Evolutionary conservation across 495 filamentous ascomycete species (phyloP).

Genomic region (Aspergillus bridgeri): DNA sequence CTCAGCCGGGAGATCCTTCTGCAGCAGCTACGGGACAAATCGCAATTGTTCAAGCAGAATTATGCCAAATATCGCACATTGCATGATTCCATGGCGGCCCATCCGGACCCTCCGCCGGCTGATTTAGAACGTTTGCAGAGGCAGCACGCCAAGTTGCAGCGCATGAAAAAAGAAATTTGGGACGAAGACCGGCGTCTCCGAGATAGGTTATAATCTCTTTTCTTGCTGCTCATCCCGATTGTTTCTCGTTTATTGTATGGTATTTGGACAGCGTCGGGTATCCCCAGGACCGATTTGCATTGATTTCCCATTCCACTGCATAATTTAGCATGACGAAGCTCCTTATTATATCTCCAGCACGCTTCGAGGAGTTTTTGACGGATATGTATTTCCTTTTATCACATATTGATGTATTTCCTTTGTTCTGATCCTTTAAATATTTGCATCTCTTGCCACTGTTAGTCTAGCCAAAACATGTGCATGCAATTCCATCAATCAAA

Average conservation of each 20-base stretch:
- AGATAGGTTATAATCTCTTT: slow-evolving; percentile 16
- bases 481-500: slow-evolving; percentile 12
- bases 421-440: slow-evolving; percentile 6
- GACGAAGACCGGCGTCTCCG: slow-evolving; percentile 37
- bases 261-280: background rate
- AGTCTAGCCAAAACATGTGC: slow-evolving; percentile 8
- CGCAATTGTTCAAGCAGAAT: slow-evolving; percentile 56
- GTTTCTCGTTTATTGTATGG: background rate
- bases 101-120: slow-evolving; percentile 49
- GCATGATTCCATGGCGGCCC: slow-evolving; percentile 53
- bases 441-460: slow-evolving; percentile 12
- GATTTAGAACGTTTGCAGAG: slow-evolving; percentile 56
- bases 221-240: background rate
- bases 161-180: slow-evolving; percentile 68
- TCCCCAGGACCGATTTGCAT: background rate
- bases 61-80: slow-evolving; percentile 63
- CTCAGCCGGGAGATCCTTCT: slow-evolving; percentile 39
- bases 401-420: background rate
- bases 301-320: slow-evolving; percentile 1
- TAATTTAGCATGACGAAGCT: slow-evolving; percentile 13
- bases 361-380: slow-evolving; percentile 17
- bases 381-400: slow-evolving; percentile 6
- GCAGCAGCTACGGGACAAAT: slow-evolving; percentile 49
- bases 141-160: slow-evolving; percentile 57
- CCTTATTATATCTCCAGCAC: background rate